Base-by-base conservation (phyloP, 805 yeast genomes). In the Vanderwaltozyma verrucispora region DNA sequence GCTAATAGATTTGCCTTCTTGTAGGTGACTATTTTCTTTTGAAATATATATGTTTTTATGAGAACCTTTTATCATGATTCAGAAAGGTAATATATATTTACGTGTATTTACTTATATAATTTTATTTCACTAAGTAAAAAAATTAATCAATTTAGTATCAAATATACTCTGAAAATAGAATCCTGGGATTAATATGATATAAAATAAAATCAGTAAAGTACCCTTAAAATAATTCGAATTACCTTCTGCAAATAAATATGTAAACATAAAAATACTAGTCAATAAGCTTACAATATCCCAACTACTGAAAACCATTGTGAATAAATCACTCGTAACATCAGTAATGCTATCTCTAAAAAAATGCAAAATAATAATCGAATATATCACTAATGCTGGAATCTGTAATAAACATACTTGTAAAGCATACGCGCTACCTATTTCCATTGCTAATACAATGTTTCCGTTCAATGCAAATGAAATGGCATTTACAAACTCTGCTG, bases 351-450 rank as follows among this genome's bases (percentile, higher is more conserved):
- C 41, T 3, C 51, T 50, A 48, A 47, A 62, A 53, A 53, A 60
- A 51, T 53, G 58, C 34, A 61, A 63, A 53, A 51, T 69, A 61
- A 63, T 66, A 40, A 80, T 70, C 2, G 95, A 80, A 53, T 73
- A 86, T 13, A 89, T 54, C 9, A 87, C 94, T 54, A 92, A 70
- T 2, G 92, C 78, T 1, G 98, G 98, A 33, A 92, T 84, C 56
- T 92, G 98, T 46, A 92, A 69, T 40, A 92, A 65, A 48, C 95
- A 89, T 12, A 92, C 98, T 59, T 92, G 98, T 42, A 92, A 68
- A 0, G 95, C 97, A 56, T 92, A 92, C 0, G 98, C 98, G 45
- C 94, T 80, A 41, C 98, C 98, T 58, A 92, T 92, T 55, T 92
- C 98, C 95, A 92, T 84, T 3, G 95, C 83, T 32, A 92, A 65